phyloP scores from a whole-genome alignment of 768 basidiomycete genomes.

The Mycena maculata region DNA sequence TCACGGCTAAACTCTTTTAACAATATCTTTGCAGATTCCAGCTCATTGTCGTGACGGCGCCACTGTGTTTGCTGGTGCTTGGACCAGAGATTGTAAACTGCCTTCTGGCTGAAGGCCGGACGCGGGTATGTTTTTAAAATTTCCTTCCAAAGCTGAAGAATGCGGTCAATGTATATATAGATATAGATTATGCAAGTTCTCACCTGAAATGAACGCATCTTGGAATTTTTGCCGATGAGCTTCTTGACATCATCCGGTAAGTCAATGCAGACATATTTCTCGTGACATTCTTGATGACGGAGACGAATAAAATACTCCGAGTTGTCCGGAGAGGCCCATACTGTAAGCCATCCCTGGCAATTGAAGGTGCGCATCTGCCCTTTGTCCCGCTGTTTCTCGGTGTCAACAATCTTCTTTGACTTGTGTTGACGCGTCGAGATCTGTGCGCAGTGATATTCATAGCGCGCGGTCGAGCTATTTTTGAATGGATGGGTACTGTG shows the following conservation, averaged over 20 bases:
- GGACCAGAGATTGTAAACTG: slow-evolving; percentile 27
- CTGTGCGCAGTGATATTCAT: slow-evolving; percentile 13
- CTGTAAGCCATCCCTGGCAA: slow-evolving; percentile 33
- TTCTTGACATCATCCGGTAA: neutral
- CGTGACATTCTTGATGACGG: slow-evolving; percentile 32
- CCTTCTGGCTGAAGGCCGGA: slow-evolving; percentile 25
- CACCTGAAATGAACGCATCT: slow-evolving; percentile 29
- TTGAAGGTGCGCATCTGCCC: slow-evolving; percentile 32
- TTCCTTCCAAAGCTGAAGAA: slow-evolving; percentile 35
- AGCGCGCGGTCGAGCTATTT: neutral
- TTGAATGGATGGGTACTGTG: neutral
- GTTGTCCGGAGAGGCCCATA: slow-evolving; percentile 7
- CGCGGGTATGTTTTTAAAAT: slow-evolving; percentile 25
- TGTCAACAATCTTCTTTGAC: slow-evolving; percentile 22
- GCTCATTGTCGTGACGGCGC: slow-evolving; percentile 29
- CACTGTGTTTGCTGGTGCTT: slow-evolving; percentile 18
- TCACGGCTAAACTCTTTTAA: slow-evolving; percentile 3
- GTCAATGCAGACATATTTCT: slow-evolving; percentile 26
- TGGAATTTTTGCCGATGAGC: slow-evolving; percentile 5
- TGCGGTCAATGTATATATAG: too few species aligned
- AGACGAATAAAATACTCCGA: slow-evolving; percentile 4
- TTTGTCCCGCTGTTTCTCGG: slow-evolving; percentile 19
- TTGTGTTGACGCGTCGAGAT: slow-evolving; percentile 6
- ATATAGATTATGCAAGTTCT: too few species aligned
- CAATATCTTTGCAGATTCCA: slow-evolving; percentile 31